Evolutionary conservation across 148 eudicot species (phyloP).

Genomic region (Vaccinium macrocarpon): DNA sequence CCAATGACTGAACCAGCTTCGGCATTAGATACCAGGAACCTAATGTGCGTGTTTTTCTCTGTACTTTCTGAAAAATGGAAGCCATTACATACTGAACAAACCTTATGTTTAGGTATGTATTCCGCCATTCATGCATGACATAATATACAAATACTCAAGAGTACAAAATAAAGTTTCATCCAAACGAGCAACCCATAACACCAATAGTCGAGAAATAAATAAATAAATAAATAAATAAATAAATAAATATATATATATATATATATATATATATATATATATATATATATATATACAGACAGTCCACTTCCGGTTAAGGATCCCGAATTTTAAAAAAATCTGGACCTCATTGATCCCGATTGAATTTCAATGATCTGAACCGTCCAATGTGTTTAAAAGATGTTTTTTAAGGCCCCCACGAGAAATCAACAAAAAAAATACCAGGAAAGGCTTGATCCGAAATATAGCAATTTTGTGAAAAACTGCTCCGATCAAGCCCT

Average conservation of each 20-base stretch:
- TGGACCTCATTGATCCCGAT: too few species aligned
- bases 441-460: too few species aligned
- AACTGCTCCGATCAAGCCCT: too few species aligned
- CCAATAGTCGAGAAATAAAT: background rate
- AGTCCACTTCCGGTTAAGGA: too few species aligned
- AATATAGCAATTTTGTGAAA: too few species aligned
- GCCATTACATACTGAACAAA: background rate
- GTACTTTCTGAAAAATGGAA: conserved; percentile 34
- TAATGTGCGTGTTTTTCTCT: conserved; percentile 59
- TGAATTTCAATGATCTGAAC: too few species aligned
- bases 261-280: too few species aligned
- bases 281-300: too few species aligned
- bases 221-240: background rate
- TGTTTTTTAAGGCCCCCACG: too few species aligned
- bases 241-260: background rate
- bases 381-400: too few species aligned
- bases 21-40: conserved; percentile 93
- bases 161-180: background rate
- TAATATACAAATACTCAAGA: background rate
- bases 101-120: background rate
- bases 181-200: background rate
- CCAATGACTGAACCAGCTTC: conserved; percentile 98
- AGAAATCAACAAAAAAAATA: too few species aligned
- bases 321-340: too few species aligned
- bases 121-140: background rate